Evolutionary conservation across 139 green algal species (phyloP).

Genomic region (Ulvella scutata): DNA sequence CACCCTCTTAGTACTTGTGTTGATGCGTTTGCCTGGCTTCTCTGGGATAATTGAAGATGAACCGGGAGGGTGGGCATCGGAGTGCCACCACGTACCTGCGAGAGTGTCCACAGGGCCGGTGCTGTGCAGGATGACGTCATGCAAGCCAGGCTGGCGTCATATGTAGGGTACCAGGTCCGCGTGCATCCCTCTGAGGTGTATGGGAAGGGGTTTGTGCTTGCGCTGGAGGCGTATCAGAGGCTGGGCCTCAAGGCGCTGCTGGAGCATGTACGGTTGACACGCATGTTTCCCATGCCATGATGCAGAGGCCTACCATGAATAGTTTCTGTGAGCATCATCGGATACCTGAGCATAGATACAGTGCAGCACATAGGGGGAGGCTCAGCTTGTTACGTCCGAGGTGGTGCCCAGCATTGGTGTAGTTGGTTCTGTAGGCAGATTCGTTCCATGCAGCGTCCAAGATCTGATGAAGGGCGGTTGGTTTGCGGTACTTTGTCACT

Average conservation of each 20-base stretch:
- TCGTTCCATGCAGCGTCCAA: too few relatives aligned
- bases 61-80: not conserved
- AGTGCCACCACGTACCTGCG: not conserved
- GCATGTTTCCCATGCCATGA: not conserved
- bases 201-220: conserved; percentile 71
- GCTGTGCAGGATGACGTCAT: not conserved
- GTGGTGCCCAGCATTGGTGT: too few relatives aligned
- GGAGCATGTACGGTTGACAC: conserved; percentile 16
- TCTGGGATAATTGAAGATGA: not conserved
- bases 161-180: conserved; percentile 66
- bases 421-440: too few relatives aligned
- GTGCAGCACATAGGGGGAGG: too few relatives aligned
- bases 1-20: too few relatives aligned
- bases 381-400: too few relatives aligned
- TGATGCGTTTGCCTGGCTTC: too few relatives aligned
- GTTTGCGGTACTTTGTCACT: too few relatives aligned
- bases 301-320: too few relatives aligned
- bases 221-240: conserved; percentile 52
- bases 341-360: too few relatives aligned
- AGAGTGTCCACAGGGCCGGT: not conserved
- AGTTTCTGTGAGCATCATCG: too few relatives aligned
- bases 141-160: conserved; percentile 30
- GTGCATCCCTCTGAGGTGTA: conserved; percentile 60
- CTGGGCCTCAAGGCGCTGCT: conserved; percentile 33
- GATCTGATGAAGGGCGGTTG: too few relatives aligned